A percentile compares a stretch with the other conserved stretches of the same genome.
phyloP scores from a whole-genome alignment of 2,329 filamentous ascomycete species.

The Emergomyces orientalis region DNA sequence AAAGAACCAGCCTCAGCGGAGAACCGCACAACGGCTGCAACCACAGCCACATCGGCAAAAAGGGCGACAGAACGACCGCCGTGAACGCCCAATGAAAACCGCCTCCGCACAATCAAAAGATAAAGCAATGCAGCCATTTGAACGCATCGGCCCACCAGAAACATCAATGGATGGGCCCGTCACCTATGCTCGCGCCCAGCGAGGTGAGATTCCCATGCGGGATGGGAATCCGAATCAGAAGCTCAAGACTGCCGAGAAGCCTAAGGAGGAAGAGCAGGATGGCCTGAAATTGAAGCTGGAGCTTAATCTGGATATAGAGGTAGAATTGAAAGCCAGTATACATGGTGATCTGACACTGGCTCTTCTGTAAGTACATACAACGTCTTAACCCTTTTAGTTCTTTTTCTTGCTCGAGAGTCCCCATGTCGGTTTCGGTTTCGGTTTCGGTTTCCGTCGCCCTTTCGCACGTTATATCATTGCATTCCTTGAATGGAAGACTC shows the following conservation, averaged over 20 bases:
- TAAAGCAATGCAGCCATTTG: constrained; percentile 44
- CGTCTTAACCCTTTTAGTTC: background rate
- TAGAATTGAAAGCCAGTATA: constrained; percentile 56
- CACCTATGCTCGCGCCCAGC: constrained; percentile 44
- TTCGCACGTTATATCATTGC: background rate
- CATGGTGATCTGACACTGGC: constrained; percentile 54
- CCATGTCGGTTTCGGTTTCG: background rate
- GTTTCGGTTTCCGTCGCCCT: constrained; percentile 1
- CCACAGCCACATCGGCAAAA: constrained; percentile 1
- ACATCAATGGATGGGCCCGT: constrained; percentile 50
- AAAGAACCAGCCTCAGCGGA: constrained; percentile 15
- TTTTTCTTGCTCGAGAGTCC: background rate
- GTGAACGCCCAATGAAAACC: constrained; percentile 15
- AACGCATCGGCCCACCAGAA: constrained; percentile 47
- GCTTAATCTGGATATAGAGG: constrained; percentile 53
- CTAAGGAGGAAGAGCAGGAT: constrained; percentile 27
- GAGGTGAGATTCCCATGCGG: constrained; percentile 48
- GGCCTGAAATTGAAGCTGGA: constrained; percentile 49
- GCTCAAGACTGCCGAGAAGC: constrained; percentile 24
- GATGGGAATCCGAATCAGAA: constrained; percentile 42
- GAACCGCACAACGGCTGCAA: constrained; percentile 6
- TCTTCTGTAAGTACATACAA: constrained; percentile 34
- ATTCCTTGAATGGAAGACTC: background rate
- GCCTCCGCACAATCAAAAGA: constrained; percentile 33
- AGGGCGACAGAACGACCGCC: constrained; percentile 11